Conservation (phyloP, 2,329 filamentous ascomycete species). For the Aspergillus sp. region DNA sequence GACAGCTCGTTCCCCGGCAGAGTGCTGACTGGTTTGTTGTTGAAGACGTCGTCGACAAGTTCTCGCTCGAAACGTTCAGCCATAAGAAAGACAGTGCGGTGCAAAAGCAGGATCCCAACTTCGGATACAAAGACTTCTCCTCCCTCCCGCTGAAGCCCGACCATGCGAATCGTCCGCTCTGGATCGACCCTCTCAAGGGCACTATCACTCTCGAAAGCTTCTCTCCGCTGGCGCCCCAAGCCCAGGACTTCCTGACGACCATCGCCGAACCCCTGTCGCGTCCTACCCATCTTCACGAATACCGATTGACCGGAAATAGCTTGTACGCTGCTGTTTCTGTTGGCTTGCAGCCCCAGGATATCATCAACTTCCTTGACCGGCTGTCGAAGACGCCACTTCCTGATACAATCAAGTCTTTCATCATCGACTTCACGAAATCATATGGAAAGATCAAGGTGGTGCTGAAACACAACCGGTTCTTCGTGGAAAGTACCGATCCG, state of each 20-base stretch:
- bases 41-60: constrained; percentile 51
- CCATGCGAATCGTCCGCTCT: constrained; percentile 84
- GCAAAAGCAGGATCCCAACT: constrained; percentile 53
- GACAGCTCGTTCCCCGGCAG: constrained; percentile 9
- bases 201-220: constrained; percentile 94
- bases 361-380: constrained; percentile 81
- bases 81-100: constrained; percentile 42
- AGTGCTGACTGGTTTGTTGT: constrained; percentile 23
- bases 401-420: constrained; percentile 75
- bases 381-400: constrained; percentile 88
- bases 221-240: constrained; percentile 79
- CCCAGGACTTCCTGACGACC: constrained; percentile 92
- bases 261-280: constrained; percentile 91
- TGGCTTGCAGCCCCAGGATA: constrained; percentile 84
- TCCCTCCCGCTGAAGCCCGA: constrained; percentile 81
- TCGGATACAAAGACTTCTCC: constrained; percentile 73
- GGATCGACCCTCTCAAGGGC: constrained; percentile 85
- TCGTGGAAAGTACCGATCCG: constrained; percentile 86
- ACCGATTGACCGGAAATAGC: constrained; percentile 85
- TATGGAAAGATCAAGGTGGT: constrained; percentile 97
- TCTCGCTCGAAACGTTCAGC: constrained; percentile 53
- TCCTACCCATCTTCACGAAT: constrained; percentile 90
- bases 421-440: constrained; percentile 77
- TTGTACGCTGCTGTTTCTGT: constrained; percentile 94
- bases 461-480: constrained; percentile 90